Base-by-base conservation (phyloP, 805 yeast species). In the Teunomyces gatunensis region DNA sequence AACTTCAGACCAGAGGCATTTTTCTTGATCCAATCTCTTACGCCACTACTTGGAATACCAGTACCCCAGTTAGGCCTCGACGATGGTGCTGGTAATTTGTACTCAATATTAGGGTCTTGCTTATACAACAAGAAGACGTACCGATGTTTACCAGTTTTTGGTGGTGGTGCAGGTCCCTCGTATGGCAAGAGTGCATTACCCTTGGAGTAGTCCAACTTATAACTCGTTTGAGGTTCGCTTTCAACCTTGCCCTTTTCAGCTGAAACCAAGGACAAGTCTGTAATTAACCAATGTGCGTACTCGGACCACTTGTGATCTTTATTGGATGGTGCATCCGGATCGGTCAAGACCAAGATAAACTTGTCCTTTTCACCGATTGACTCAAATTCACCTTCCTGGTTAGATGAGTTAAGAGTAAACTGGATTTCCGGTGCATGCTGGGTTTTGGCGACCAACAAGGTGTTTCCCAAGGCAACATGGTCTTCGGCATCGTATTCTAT, bases 311-410 rank as follows among this genome's bases (percentile, higher is more conserved):
- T 88, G 60, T 84, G 81, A 64, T 90, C 96, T 2, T 79, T 75
- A 55, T 82, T 78, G 3, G 90, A 79, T 11, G 97, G 97, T 6
- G 97, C 97, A 71, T 90, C 97, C 1, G 97, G 97, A 65, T 90
- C 97, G 6, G 97, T 91, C 54, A 90, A 56, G 2, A 87, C 87
- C 54, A 91, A 69, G 9, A 94, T 81, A 68, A 86, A 90, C 44
- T 76, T 67, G 54, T 82, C 85, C 21, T 74, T 64, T 20, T 65
- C 55, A 12, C 69, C 59, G 33, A 77, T 68, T 10, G 45, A 29
- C 52, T 71, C 74, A 53, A 74, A 56, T 30, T 73, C 74, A 17
- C 65, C 61, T 37, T 76, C 75, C 46, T 69, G 66, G 33, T 71
- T 68, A 13, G 77, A 71, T 33, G 77, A 68, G 54, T 76, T 74